Conservation (phyloP, 2,329 filamentous ascomycete genomes). For the Emmonsiellopsis sp. region DNA sequence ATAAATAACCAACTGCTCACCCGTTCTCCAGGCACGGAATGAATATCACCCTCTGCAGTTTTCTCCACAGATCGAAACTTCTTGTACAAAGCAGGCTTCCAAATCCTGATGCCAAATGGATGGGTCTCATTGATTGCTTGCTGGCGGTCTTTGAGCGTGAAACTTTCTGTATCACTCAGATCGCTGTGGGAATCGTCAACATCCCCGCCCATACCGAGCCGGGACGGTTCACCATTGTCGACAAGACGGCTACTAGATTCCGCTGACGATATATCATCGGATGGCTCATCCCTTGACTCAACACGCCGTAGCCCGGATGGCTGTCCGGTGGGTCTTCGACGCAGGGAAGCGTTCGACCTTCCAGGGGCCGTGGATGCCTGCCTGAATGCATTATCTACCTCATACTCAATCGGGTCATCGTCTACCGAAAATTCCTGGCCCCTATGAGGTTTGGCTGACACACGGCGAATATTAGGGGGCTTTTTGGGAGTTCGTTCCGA, state of each 20-base stretch:
- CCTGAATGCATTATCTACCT: conserved; percentile 44
- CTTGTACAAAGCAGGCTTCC: conserved; percentile 98
- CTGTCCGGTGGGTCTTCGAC: conserved; percentile 27
- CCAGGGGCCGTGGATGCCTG: conserved; percentile 17
- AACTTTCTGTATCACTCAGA: conserved; percentile 89
- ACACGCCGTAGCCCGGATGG: conserved; percentile 23
- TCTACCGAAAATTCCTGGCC: conserved; percentile 86
- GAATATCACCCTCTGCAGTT: conserved; percentile 91
- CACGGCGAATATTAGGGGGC: conserved; percentile 61
- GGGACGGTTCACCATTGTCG: conserved; percentile 27
- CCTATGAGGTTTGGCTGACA: conserved; percentile 70
- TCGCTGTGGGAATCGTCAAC: conserved; percentile 59
- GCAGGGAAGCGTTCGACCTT: conserved; percentile 30
- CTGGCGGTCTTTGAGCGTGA: conserved; percentile 92
- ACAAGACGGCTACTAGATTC: conserved; percentile 22
- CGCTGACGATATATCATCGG: conserved; percentile 27
- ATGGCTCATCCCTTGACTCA: conserved; percentile 29
- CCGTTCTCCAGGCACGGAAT: conserved; percentile 80
- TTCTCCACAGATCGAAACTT: conserved; percentile 94
- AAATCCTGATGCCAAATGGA: conserved; percentile 95
- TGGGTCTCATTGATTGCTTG: conserved; percentile 98
- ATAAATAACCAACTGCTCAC: conserved; percentile 77
- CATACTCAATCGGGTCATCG: conserved; percentile 73
- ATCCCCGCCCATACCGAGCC: conserved; percentile 40
- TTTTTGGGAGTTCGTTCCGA: conserved; percentile 49